These are phyloP conservation scores for Rubia occidens DNA, from an alignment of 305 asterid genomes.

Conservation along the genomic window DNA sequence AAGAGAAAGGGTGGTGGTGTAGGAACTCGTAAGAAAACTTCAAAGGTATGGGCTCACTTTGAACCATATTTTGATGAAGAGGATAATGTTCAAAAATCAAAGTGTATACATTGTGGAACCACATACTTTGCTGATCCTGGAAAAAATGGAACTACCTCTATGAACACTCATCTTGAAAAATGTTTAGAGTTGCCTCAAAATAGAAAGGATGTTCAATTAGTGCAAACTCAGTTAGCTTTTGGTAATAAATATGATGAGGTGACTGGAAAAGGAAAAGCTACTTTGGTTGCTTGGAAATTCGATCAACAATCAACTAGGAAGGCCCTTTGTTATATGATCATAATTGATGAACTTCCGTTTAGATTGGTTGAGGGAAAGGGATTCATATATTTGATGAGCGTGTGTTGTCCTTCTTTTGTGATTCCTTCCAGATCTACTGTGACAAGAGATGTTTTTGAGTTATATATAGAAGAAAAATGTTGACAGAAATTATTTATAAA, in stretches of 20 bases:
- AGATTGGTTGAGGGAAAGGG: neutral
- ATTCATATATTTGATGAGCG: neutral
- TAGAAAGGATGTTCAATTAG: neutral
- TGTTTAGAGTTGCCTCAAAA: neutral
- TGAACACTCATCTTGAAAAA: neutral
- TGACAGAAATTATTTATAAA: neutral
- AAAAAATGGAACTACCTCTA: neutral
- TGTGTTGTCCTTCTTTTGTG: neutral
- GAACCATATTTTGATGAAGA: too few species aligned
- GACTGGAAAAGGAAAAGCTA: neutral
- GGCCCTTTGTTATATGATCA: neutral
- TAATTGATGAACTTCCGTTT: neutral
- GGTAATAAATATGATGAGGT: neutral
- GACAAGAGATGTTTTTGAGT: neutral
- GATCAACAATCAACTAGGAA: neutral
- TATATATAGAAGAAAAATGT: neutral
- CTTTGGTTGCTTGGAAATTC: neutral
- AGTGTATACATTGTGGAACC: neutral
- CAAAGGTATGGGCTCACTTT: too few species aligned
- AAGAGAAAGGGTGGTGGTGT: too few species aligned
- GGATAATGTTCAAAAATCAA: too few species aligned
- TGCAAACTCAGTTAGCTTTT: neutral
- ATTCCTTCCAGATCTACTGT: neutral
- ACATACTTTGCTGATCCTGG: too few species aligned
- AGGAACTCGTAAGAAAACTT: too few species aligned